Conservation (phyloP, 768 basidiomycete species). For the Tulasnella sp. region DNA sequence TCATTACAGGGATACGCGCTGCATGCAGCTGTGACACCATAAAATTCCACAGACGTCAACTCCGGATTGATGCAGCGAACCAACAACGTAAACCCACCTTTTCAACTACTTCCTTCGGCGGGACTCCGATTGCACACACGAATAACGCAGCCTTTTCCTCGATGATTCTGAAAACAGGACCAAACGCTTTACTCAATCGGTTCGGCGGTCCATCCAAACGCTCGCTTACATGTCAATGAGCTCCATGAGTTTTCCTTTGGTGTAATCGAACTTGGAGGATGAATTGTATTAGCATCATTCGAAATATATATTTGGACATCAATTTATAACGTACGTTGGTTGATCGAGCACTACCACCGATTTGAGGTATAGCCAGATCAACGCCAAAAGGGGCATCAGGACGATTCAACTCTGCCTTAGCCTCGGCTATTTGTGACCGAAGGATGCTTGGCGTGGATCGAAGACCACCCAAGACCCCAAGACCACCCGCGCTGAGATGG, state of each 20-base stretch:
- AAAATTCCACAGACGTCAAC: neutral
- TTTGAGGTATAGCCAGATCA: neutral
- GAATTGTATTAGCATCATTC: too few species aligned
- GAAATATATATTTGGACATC: too few species aligned
- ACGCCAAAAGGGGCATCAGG: neutral
- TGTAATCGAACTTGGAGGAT: conserved; percentile 61
- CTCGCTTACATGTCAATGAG: conserved; percentile 46
- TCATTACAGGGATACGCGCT: conserved; percentile 74
- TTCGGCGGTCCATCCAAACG: neutral
- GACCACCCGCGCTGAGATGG: neutral
- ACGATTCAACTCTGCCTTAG: neutral
- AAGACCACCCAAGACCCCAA: neutral
- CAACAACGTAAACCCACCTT: conserved; percentile 22
- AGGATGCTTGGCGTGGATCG: neutral
- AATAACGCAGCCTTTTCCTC: conserved; percentile 61
- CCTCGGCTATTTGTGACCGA: neutral
- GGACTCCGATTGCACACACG: conserved; percentile 64
- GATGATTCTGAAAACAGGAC: conserved; percentile 36
- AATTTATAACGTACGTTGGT: neutral
- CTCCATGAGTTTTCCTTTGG: conserved; percentile 61
- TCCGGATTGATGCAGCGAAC: neutral
- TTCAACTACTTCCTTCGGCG: conserved; percentile 71
- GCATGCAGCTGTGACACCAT: conserved; percentile 42
- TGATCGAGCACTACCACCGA: neutral
- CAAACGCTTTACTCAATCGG: neutral